Evolutionary conservation across 2,329 filamentous ascomycete genomes (phyloP).

Genomic region (Sphaerulina musiva): DNA sequence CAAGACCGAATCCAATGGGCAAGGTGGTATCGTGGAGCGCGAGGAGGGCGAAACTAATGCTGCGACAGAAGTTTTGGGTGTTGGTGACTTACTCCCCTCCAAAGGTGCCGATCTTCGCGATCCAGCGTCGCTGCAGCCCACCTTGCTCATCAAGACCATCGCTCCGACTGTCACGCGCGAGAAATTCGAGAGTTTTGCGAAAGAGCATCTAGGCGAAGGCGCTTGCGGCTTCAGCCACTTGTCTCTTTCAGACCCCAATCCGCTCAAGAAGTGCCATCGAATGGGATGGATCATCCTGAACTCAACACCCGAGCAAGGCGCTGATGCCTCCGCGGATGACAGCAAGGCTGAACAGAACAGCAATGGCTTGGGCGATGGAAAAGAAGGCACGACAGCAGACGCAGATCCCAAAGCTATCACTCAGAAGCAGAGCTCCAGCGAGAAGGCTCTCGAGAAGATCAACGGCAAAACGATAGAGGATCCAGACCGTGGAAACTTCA

Average conservation of each 20-base stretch:
- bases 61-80: conserved; percentile 84
- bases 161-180: conserved; percentile 90
- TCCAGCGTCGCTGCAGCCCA: conserved; percentile 80
- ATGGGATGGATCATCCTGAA: conserved; percentile 99
- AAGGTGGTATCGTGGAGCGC: conserved; percentile 79
- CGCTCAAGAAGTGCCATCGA: conserved; percentile 90
- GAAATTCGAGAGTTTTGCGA: conserved; percentile 90
- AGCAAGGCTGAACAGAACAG: conserved; percentile 50
- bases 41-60: conserved; percentile 92
- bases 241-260: conserved; percentile 92
- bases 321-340: conserved; percentile 33
- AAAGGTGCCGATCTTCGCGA: conserved; percentile 82
- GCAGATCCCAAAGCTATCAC: not conserved
- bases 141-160: conserved; percentile 94
- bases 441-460: conserved; percentile 85
- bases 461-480: conserved; percentile 98
- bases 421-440: conserved; percentile 35
- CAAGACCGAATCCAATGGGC: conserved; percentile 84
- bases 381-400: conserved; percentile 16
- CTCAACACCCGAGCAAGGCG: conserved; percentile 59
- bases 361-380: conserved; percentile 15
- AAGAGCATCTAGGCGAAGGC: conserved; percentile 83
- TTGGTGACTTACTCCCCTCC: conserved; percentile 80
- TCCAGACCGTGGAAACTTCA: conserved; percentile 87
- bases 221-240: conserved; percentile 93